phyloP scores from a whole-genome alignment of 306 rosid genomes.

The Aeschynomene evenia region DNA sequence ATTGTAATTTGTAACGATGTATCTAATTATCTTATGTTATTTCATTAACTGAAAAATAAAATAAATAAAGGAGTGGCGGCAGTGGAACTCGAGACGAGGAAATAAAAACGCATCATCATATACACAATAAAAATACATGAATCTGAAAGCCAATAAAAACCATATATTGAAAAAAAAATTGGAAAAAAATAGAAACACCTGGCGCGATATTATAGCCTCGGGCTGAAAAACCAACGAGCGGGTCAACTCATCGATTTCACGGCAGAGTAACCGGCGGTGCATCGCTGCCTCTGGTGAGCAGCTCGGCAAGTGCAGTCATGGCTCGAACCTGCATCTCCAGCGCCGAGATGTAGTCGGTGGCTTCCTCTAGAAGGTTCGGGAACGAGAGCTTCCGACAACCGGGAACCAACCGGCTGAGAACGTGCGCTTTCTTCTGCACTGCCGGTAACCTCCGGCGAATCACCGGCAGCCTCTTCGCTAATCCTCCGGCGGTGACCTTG shows the following conservation, averaged over 20 bases:
- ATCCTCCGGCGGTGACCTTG: conserved; percentile 21
- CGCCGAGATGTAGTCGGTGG: conserved; percentile 71
- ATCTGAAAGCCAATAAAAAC: conserved; percentile 23
- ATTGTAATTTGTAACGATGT: neutral
- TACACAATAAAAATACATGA: conserved; percentile 48
- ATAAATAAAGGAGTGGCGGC: neutral
- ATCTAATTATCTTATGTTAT: neutral
- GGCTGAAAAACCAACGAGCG: neutral
- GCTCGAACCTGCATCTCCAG: conserved; percentile 81
- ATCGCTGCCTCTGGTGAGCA: conserved; percentile 48
- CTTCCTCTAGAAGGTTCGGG: conserved; percentile 75
- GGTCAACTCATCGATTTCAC: conserved; percentile 34
- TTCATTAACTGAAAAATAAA: conserved; percentile 2
- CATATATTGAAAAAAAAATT: conserved; percentile 6
- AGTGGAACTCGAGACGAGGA: conserved; percentile 19
- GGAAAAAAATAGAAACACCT: conserved; percentile 28
- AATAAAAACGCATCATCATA: neutral
- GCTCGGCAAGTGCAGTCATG: conserved; percentile 61
- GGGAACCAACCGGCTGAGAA: conserved; percentile 67
- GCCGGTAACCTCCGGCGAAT: conserved; percentile 34
- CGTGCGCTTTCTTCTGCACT: conserved; percentile 49
- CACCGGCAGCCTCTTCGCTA: conserved; percentile 40
- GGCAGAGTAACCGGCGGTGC: conserved; percentile 9
- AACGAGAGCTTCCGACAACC: conserved; percentile 70
- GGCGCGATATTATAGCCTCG: conserved; percentile 24